Conservation (phyloP, 2,329 filamentous ascomycete genomes). For the Daldinia sp. region DNA sequence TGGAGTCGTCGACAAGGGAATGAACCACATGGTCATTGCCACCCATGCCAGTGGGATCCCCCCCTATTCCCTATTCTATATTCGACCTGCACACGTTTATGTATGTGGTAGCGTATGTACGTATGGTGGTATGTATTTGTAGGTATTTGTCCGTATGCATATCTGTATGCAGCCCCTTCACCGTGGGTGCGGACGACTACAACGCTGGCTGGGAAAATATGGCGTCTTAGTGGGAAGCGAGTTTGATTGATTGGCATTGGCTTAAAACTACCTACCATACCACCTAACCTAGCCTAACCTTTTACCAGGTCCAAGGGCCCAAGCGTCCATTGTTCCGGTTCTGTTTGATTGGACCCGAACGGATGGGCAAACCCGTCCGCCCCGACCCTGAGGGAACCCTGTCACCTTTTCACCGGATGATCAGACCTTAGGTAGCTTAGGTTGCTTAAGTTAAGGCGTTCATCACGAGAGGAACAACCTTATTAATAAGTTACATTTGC, state of each 20-base stretch:
- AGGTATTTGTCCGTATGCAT: conserved; percentile 1
- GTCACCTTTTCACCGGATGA: neutral
- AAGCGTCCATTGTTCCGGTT: conserved; percentile 12
- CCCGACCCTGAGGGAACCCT: conserved; percentile 8
- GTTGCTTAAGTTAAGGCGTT: conserved; percentile 1
- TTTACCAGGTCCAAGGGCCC: conserved; percentile 15
- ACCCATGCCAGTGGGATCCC: conserved; percentile 31
- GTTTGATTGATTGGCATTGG: conserved; percentile 21
- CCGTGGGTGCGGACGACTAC: conserved; percentile 19
- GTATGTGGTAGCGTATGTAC: too few species aligned
- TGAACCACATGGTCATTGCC: conserved; percentile 38
- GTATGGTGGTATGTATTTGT: conserved; percentile 2
- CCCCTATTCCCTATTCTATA: conserved; percentile 24
- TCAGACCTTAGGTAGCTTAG: neutral
- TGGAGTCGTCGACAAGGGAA: conserved; percentile 39
- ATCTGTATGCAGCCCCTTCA: conserved; percentile 26
- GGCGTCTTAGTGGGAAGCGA: conserved; percentile 10
- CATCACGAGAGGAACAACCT: neutral
- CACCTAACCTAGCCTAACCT: neutral
- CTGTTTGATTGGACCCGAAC: conserved; percentile 33
- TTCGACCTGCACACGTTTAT: conserved; percentile 11
- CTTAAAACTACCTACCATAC: neutral
- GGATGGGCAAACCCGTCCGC: conserved; percentile 25
- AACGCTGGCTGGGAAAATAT: conserved; percentile 20
- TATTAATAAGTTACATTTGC: neutral